A percentile compares a stretch with the other conserved stretches of the same genome.
These are phyloP conservation scores for Quercus gilva DNA, from an alignment of 306 rosid species.

Conservation along the genomic window DNA sequence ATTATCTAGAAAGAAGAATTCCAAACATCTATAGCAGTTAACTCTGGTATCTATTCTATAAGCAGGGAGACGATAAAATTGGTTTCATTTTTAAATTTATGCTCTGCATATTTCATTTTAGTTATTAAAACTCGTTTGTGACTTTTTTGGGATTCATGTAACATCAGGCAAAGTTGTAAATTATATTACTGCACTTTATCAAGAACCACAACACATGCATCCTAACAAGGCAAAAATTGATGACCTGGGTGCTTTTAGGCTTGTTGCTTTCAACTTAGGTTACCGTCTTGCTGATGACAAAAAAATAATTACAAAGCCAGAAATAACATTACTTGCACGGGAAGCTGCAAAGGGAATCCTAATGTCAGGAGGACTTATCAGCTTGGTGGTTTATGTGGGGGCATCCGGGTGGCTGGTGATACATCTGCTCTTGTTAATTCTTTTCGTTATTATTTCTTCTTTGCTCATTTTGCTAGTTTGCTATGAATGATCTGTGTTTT, in stretches of 20 bases:
- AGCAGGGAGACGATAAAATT: not conserved
- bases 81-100: not conserved
- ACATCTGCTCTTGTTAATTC: constrained; percentile 18
- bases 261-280: constrained; percentile 90
- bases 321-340: constrained; percentile 62
- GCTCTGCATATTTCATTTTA: not conserved
- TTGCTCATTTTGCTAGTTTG: constrained; percentile 8
- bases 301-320: constrained; percentile 58
- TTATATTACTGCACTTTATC: not conserved
- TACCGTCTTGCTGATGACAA: constrained; percentile 90
- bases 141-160: not conserved
- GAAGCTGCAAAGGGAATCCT: constrained; percentile 67
- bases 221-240: constrained; percentile 15
- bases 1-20: not conserved
- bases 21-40: not conserved
- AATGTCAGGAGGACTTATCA: constrained; percentile 72
- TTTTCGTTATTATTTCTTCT: not conserved
- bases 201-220: not conserved
- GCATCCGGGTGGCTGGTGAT: constrained; percentile 89
- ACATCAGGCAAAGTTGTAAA: not conserved
- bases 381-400: constrained; percentile 83
- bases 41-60: not conserved
- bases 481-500: constrained; percentile 1
- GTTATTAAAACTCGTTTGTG: not conserved
- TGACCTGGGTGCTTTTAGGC: constrained; percentile 47